Evolutionary conservation across 345 rosid species (phyloP).

Genomic region (Melaleuca alternifolia): DNA sequence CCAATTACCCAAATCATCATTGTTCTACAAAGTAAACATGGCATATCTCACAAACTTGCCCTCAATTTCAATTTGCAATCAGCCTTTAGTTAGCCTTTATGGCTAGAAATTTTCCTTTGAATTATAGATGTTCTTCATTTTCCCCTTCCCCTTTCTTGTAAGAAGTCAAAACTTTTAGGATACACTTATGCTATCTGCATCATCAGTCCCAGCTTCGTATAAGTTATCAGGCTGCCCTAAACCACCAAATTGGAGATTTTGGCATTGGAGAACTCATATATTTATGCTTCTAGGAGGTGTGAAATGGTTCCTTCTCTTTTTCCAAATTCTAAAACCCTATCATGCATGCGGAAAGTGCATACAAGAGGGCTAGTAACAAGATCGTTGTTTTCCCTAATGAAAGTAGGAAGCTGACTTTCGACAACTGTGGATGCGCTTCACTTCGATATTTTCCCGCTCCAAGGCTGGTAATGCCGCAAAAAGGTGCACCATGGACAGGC

Average conservation of each 20-base stretch:
- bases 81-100: neutral
- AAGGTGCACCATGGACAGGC: constrained; percentile 87
- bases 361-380: neutral
- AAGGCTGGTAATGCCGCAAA: constrained; percentile 85
- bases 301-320: neutral
- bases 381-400: neutral
- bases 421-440: constrained; percentile 69
- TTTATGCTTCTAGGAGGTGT: neutral
- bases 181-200: neutral
- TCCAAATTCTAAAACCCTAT: neutral
- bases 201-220: neutral
- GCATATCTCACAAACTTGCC: neutral
- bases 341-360: neutral
- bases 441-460: constrained; percentile 71
- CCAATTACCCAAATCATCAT: neutral
- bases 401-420: constrained; percentile 38
- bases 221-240: neutral
- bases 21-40: neutral
- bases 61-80: neutral
- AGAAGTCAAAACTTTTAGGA: neutral
- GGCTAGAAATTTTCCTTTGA: neutral
- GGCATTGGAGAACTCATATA: neutral
- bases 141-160: neutral
- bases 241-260: neutral
- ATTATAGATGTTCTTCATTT: neutral